These are phyloP conservation scores for Aplosporella prunicola DNA, from an alignment of 2,329 filamentous ascomycete genomes.

Conservation along the genomic window DNA sequence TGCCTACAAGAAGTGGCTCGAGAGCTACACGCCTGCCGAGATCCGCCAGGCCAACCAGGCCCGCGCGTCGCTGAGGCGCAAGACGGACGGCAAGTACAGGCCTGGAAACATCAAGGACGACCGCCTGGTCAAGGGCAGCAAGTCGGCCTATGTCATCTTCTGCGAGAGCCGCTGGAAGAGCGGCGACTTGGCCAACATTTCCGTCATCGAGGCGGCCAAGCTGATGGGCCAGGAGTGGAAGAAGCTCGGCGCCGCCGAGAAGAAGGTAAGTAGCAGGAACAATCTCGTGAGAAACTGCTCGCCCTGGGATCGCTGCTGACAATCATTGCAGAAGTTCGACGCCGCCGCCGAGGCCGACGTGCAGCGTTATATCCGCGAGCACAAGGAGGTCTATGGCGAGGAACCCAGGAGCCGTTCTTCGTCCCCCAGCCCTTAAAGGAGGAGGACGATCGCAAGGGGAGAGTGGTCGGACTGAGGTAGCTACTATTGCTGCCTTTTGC, in stretches of 20 bases:
- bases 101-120: constrained; percentile 41
- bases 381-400: constrained; percentile 20
- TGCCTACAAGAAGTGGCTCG: constrained; percentile 46
- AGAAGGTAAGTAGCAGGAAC: constrained; percentile 32
- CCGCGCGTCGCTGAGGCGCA: constrained; percentile 30
- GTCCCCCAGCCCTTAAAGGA: too few species aligned
- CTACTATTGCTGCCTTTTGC: too few species aligned
- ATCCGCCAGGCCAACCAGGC: constrained; percentile 53
- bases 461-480: too few species aligned
- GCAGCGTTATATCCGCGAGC: constrained; percentile 21
- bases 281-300: neutral
- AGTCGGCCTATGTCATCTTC: constrained; percentile 36
- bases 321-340: constrained; percentile 18
- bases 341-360: constrained; percentile 19
- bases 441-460: too few species aligned
- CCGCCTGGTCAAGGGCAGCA: constrained; percentile 39
- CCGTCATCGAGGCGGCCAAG: constrained; percentile 28
- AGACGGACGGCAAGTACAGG: constrained; percentile 9
- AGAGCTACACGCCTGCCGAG: constrained; percentile 44
- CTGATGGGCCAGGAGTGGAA: constrained; percentile 41
- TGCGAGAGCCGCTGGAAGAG: constrained; percentile 32
- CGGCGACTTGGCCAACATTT: constrained; percentile 44
- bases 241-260: constrained; percentile 36
- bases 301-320: neutral
- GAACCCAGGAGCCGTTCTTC: too few species aligned